Evolutionary conservation across 2,329 filamentous ascomycete genomes (phyloP).

Genomic region (Fusarium dimerum): DNA sequence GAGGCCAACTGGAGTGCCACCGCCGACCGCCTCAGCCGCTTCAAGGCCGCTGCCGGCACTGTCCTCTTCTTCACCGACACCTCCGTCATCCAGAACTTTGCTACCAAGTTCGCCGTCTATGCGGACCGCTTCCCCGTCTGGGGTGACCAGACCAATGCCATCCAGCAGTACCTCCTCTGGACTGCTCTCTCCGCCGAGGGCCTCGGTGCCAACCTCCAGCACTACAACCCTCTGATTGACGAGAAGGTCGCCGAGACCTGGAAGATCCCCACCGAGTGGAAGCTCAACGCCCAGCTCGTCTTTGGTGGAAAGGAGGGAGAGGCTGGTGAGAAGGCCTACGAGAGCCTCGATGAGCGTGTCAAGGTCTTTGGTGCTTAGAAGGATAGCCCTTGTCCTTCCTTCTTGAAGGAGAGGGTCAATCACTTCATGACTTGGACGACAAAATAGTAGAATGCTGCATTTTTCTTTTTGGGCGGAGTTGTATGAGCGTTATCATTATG

Average conservation of each 20-base stretch:
- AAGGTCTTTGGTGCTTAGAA: constrained; percentile 60
- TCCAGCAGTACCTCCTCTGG: constrained; percentile 79
- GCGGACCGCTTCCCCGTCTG: constrained; percentile 78
- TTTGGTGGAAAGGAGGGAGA: constrained; percentile 67
- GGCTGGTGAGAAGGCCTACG: constrained; percentile 63
- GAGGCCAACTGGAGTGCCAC: constrained; percentile 61
- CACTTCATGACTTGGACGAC: too few species aligned
- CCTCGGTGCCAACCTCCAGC: constrained; percentile 85
- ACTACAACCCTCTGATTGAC: constrained; percentile 89
- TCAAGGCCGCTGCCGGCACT: constrained; percentile 74
- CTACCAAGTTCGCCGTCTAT: constrained; percentile 71
- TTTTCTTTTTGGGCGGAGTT: constrained; percentile 12
- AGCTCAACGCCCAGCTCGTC: constrained; percentile 79
- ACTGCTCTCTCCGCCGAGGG: constrained; percentile 80
- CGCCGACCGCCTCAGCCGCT: constrained; percentile 47
- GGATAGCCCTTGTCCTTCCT: too few species aligned
- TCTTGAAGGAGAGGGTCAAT: too few species aligned
- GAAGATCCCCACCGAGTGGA: constrained; percentile 72
- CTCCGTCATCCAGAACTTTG: constrained; percentile 62
- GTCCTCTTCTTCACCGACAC: constrained; percentile 89
- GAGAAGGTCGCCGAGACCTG: constrained; percentile 68
- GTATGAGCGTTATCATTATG: constrained; percentile 3
- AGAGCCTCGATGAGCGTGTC: constrained; percentile 65
- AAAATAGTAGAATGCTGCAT: constrained; percentile 9
- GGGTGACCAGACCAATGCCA: constrained; percentile 75